A percentile compares a stretch with the other conserved stretches of the same genome.
Evolutionary conservation across 805 yeast species (phyloP).

Genomic region (Trichomonascus vanleenenianus): DNA sequence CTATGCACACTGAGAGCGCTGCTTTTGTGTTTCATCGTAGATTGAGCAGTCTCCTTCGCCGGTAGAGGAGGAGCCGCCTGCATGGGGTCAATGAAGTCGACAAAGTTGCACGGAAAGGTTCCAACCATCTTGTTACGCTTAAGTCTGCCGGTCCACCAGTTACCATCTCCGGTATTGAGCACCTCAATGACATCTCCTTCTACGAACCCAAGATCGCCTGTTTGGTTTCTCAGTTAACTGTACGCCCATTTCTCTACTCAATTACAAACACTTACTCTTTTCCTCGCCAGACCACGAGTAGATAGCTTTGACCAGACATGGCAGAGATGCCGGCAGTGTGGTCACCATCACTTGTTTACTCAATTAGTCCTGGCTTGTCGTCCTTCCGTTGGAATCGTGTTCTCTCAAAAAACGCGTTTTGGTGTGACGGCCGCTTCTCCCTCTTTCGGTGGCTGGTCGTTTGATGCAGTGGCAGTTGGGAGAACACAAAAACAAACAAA

Average conservation of each 20-base stretch:
- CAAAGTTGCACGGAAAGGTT: constrained; percentile 81
- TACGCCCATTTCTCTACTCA: background rate
- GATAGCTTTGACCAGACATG: constrained; percentile 70
- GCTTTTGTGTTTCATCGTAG: background rate
- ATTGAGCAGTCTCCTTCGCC: background rate
- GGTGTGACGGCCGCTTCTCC: too few species aligned
- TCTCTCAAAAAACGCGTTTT: too few species aligned
- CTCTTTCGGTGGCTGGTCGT: too few species aligned
- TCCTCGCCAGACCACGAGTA: constrained; percentile 94
- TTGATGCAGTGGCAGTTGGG: background rate
- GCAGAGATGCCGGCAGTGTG: constrained; percentile 30
- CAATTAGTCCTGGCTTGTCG: background rate
- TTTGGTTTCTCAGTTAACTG: too few species aligned
- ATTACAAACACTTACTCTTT: constrained; percentile 39
- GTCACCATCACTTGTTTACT: constrained; percentile 18
- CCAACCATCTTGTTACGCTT: constrained; percentile 78
- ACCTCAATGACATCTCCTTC: constrained; percentile 93
- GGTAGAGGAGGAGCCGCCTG: background rate
- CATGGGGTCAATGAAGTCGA: constrained; percentile 34
- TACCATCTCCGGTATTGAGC: constrained; percentile 69
- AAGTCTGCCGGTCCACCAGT: constrained; percentile 85
- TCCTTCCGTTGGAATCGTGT: too few species aligned
- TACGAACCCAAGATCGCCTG: constrained; percentile 74
- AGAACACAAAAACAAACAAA: background rate
- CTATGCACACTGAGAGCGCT: too few species aligned